Base-by-base conservation (phyloP, 768 basidiomycete species). In the Trichaptum fuscoviolaceum region DNA sequence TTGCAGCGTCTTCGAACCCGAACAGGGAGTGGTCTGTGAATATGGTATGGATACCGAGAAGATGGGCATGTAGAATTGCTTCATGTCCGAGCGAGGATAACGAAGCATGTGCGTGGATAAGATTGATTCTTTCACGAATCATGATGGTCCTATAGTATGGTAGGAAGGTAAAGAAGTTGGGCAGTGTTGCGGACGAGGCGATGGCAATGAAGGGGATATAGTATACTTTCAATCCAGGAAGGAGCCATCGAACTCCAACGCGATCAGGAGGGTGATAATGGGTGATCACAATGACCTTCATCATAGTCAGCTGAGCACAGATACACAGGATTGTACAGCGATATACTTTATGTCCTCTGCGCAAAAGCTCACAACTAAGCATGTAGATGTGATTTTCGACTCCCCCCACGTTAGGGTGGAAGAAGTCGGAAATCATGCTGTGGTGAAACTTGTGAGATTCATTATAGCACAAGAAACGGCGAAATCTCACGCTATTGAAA, bases 1-100 rank as follows among this genome's bases (percentile, higher is more conserved):
- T 95, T 0, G 95, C 96, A 18, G 97, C 96, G 73, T 98, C 96
- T 35, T 93, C 96, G 73, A 99, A 95, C 1, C 95, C 96, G 71
- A 99, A 99, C 27, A 99, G 77, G 72, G 92, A 95, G 71, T 99
- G 96, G 76, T 99, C 97, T 0, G 97, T 99, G 75, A 99, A 96
- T 10, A 98, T 92, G 0, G 94, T 95, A 57, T 91, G 87, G 15
- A 98, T 82, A 12, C 92, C 90, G 79, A 99, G 84, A 23, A 93
- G 79, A 70, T 95, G 91, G 0, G 95, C 85, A 69, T 98, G 95
- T 20, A 98, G 77, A 65, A 99, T 90, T 24, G 85, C 95, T 77
- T 99, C 97, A 71, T 97, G 94, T 0, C 90, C 96, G 30, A 99
- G 83, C 1, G 93, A 86, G 1, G 93, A 95, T 2, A 99, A 84